A percentile compares a stretch with the other conserved stretches of the same genome.
Conservation (phyloP, 169 alveolate species). For the Perkinsus olseni region DNA sequence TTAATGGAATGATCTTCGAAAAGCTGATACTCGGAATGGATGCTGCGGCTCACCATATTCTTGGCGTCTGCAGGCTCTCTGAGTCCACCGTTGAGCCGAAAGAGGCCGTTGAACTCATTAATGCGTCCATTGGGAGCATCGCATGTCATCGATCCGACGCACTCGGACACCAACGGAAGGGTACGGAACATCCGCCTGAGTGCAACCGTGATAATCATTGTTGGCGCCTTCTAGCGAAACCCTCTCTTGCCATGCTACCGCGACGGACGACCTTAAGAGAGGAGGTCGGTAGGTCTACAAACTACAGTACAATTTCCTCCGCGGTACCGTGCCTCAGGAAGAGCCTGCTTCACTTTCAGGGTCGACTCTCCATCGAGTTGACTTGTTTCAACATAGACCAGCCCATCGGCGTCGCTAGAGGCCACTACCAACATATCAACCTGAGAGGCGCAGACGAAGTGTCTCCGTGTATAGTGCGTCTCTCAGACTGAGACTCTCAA, state of each 20-base stretch:
- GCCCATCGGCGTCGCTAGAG: conserved; percentile 35
- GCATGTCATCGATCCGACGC: background rate
- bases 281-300: too few species aligned
- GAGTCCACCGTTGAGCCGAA: conserved; percentile 23
- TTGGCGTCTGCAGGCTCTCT: conserved; percentile 20
- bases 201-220: background rate
- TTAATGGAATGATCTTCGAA: background rate
- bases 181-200: background rate
- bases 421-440: conserved; percentile 51
- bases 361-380: conserved; percentile 63
- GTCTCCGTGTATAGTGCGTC: too few species aligned
- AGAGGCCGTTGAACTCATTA: conserved; percentile 17
- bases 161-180: background rate
- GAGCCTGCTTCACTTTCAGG: conserved; percentile 28
- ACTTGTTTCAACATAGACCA: conserved; percentile 56
- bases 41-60: conserved; percentile 19
- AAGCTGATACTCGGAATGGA: background rate
- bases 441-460: conserved; percentile 46
- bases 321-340: conserved; percentile 18
- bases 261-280: too few species aligned
- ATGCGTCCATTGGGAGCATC: background rate
- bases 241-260: too few species aligned
- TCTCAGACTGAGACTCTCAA: too few species aligned
- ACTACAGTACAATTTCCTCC: too few species aligned
- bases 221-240: too few species aligned